A percentile compares a stretch with the other conserved stretches of the same genome.
phyloP scores from a whole-genome alignment of 2,329 filamentous ascomycete species.

The Acephala macrosclerotiorum region DNA sequence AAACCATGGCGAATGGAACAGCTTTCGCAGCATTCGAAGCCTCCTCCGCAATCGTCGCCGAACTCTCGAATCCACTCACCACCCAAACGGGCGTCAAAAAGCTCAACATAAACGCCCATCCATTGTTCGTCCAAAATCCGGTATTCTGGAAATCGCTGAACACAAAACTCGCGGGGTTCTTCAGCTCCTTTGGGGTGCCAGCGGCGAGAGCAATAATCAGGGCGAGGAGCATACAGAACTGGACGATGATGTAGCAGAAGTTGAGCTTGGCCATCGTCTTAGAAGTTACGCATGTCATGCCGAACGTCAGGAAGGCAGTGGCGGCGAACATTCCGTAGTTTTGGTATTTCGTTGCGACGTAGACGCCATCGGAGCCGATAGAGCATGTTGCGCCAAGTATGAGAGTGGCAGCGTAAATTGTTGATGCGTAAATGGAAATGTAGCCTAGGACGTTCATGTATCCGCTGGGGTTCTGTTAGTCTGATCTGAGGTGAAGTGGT shows the following conservation, averaged over 20 bases:
- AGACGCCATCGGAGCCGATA: conserved; percentile 38
- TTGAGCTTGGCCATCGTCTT: conserved; percentile 41
- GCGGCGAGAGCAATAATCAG: conserved; percentile 42
- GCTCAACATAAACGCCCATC: conserved; percentile 44
- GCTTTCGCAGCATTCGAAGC: conserved; percentile 43
- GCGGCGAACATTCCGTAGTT: conserved; percentile 44
- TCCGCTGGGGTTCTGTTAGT: conserved; percentile 33
- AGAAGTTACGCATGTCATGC: conserved; percentile 44
- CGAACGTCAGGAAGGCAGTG: conserved; percentile 41
- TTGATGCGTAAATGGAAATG: conserved; percentile 45
- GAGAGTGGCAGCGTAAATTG: conserved; percentile 44
- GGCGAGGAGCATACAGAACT: conserved; percentile 42
- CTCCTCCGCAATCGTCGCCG: conserved; percentile 44
- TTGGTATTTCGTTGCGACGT: conserved; percentile 40
- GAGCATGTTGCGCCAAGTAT: conserved; percentile 41
- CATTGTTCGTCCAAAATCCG: conserved; percentile 41
- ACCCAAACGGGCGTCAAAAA: conserved; percentile 45
- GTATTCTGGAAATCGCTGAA: conserved; percentile 43
- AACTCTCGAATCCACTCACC: conserved; percentile 43
- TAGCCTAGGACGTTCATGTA: conserved; percentile 46
- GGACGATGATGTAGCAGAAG: conserved; percentile 41
- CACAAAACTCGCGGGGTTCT: conserved; percentile 41
- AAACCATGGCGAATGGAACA: conserved; percentile 45
- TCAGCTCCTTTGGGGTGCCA: conserved; percentile 38
- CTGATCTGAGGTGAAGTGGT: not conserved